Evolutionary conservation across 2,329 filamentous ascomycete species (phyloP).

Genomic region (Ophiostoma himal-ulmi): DNA sequence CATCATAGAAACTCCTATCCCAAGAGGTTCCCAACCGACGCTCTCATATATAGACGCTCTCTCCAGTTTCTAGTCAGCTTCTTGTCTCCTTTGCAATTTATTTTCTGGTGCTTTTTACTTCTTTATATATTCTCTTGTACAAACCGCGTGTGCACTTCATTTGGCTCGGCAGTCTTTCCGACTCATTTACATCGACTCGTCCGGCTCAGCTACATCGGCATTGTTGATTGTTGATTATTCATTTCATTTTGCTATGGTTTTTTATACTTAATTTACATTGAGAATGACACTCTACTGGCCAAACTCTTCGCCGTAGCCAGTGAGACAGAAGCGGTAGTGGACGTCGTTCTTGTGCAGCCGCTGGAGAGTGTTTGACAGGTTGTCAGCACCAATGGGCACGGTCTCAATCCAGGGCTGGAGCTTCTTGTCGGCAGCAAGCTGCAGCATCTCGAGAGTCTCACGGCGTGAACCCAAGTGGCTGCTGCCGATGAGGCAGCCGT

Average conservation of each 20-base stretch:
- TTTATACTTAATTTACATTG: background rate
- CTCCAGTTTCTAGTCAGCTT: background rate
- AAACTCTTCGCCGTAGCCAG: conserved; percentile 63
- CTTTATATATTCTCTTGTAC: background rate
- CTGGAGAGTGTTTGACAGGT: conserved; percentile 62
- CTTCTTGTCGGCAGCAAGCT: conserved; percentile 63
- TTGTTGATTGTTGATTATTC: background rate
- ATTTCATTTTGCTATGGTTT: background rate
- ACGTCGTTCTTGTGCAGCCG: conserved; percentile 66
- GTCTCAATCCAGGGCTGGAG: conserved; percentile 66
- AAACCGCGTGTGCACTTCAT: background rate
- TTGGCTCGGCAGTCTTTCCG: background rate
- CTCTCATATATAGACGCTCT: background rate
- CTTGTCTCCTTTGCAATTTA: background rate
- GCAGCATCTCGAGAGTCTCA: conserved; percentile 67
- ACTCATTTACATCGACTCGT: background rate
- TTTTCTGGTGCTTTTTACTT: background rate
- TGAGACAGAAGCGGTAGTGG: conserved; percentile 69
- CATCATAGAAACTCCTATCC: background rate
- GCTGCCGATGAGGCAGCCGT: conserved; percentile 66
- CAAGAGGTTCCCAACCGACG: background rate
- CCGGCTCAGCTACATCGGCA: background rate
- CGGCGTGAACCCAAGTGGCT: conserved; percentile 65
- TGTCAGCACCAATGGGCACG: conserved; percentile 66
- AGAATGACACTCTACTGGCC: conserved; percentile 36